phyloP scores from a whole-genome alignment of 2,329 filamentous ascomycete species.

The Colletotrichum tropicale region DNA sequence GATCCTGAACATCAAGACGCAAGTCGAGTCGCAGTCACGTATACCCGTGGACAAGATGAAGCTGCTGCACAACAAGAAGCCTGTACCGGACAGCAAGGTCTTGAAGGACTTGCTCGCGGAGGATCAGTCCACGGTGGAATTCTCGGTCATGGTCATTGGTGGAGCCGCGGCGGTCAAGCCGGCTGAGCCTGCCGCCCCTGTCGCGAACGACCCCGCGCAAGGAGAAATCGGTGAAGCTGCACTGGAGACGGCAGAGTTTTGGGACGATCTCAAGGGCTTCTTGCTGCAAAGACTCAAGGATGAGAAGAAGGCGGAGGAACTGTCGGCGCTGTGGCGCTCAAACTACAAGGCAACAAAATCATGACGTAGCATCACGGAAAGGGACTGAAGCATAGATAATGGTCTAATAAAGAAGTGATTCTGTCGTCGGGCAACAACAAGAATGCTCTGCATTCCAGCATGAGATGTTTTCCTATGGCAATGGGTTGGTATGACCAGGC shows the following conservation, averaged over 20 bases:
- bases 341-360: conserved; percentile 65
- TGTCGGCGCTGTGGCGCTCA: conserved; percentile 70
- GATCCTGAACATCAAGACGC: conserved; percentile 77
- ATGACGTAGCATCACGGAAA: conserved; percentile 5
- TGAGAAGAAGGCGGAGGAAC: conserved; percentile 64
- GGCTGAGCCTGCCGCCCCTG: conserved; percentile 41
- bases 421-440: conserved; percentile 21
- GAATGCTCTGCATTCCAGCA: conserved; percentile 32
- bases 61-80: conserved; percentile 86
- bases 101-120: conserved; percentile 73
- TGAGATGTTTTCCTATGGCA: conserved; percentile 29
- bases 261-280: conserved; percentile 84
- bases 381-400: conserved; percentile 1
- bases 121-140: conserved; percentile 66
- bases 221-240: conserved; percentile 47
- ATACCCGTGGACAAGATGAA: conserved; percentile 81
- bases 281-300: conserved; percentile 80
- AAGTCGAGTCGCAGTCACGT: conserved; percentile 66
- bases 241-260: conserved; percentile 77
- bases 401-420: conserved; percentile 19
- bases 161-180: conserved; percentile 58
- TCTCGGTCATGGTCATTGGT: conserved; percentile 87
- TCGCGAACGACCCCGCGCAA: conserved; percentile 25
- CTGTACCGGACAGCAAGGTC: conserved; percentile 77
- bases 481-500: conserved; percentile 32